Conservation (phyloP, 768 basidiomycete species). For the Leccinum uliginosum region DNA sequence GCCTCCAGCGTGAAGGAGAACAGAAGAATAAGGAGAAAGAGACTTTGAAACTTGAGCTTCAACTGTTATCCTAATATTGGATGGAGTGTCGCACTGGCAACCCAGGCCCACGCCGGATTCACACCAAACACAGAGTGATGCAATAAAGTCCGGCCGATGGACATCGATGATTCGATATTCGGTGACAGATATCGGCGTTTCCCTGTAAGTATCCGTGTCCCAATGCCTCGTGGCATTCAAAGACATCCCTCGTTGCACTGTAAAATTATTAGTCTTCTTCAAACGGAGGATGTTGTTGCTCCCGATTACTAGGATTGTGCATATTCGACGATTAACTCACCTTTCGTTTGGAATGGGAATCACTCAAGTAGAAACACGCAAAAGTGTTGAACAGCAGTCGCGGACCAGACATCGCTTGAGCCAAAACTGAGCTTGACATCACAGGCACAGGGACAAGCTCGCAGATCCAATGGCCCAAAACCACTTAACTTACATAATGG, state of each 20-base stretch:
- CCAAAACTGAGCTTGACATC: constrained; percentile 8
- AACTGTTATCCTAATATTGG: not conserved
- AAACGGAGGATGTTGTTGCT: not conserved
- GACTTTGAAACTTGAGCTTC: not conserved
- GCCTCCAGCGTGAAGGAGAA: not conserved
- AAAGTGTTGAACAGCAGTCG: not conserved
- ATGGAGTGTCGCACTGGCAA: not conserved
- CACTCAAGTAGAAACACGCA: not conserved
- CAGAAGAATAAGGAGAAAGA: not conserved
- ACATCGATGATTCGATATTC: too few species aligned
- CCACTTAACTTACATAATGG: not conserved
- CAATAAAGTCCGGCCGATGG: not conserved
- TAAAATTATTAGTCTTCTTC: not conserved
- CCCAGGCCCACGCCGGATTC: not conserved
- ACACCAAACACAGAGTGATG: not conserved
- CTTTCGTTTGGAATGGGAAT: not conserved
- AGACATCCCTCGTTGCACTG: not conserved
- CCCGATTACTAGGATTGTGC: not conserved
- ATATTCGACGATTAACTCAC: not conserved
- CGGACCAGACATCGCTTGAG: not conserved
- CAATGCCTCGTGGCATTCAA: not conserved
- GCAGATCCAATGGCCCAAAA: not conserved
- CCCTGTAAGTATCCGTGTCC: not conserved
- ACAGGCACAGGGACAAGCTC: constrained; percentile 1
- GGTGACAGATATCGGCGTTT: not conserved